These are phyloP conservation scores for Ustilago sp. DNA, from an alignment of 1,284 basidiomycete genomes.

Conservation along the genomic window DNA sequence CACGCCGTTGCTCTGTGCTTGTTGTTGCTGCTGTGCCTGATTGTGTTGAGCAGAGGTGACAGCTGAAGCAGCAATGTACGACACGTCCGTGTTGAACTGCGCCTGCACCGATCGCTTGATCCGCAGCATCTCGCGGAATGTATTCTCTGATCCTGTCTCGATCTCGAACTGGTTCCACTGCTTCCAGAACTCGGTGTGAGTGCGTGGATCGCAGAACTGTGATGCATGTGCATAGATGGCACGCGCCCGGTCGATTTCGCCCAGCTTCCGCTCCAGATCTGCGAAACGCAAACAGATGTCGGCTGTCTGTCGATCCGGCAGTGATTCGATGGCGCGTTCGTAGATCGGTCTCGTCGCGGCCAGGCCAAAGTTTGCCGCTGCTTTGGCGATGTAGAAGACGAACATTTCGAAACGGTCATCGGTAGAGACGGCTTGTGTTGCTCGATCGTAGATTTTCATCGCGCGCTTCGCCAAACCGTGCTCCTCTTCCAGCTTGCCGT, in stretches of 20 bases:
- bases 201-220: conserved; percentile 96
- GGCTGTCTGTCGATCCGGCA: conserved; percentile 94
- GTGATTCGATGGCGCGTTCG: conserved; percentile 90
- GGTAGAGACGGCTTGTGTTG: conserved; percentile 84
- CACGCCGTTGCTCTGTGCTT: conserved; percentile 58
- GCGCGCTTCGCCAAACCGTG: conserved; percentile 93
- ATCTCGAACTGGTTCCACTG: conserved; percentile 98
- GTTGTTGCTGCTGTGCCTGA: conserved; percentile 24
- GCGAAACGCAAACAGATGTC: conserved; percentile 98
- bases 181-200: conserved; percentile 87
- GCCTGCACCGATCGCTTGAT: conserved; percentile 98
- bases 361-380: conserved; percentile 91
- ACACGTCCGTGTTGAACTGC: conserved; percentile 94
- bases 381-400: conserved; percentile 94
- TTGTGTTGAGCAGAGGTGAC: conserved; percentile 31
- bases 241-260: conserved; percentile 96
- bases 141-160: conserved; percentile 96
- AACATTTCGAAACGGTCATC: conserved; percentile 98
- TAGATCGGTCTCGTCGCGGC: conserved; percentile 97
- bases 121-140: conserved; percentile 97
- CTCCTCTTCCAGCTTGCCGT: conserved; percentile 93
- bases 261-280: conserved; percentile 93
- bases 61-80: conserved; percentile 70
- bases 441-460: conserved; percentile 95
- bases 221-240: conserved; percentile 96